These are phyloP conservation scores for Tagetes patula DNA, from an alignment of 129 eudicot species.

Conservation along the genomic window DNA sequence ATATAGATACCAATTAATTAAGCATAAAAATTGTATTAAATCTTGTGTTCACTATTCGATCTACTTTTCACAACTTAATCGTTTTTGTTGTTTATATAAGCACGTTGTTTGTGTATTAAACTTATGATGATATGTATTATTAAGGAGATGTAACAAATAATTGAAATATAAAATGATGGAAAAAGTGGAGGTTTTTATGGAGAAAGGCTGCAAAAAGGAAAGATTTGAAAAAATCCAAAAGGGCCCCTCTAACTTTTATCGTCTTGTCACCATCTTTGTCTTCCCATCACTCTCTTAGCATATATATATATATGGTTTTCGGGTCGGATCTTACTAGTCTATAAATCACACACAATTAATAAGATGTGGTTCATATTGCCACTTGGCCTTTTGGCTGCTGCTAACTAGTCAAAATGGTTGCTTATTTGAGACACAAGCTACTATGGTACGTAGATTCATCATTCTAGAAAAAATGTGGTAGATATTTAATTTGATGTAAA, in stretches of 20 bases:
- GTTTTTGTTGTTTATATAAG: neutral
- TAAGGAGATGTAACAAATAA: slow-evolving; percentile 1
- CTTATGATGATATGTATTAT: neutral
- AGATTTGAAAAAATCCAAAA: slow-evolving; percentile 39
- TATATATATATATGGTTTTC: slow-evolving; percentile 17
- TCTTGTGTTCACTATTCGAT: neutral
- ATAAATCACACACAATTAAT: no score
- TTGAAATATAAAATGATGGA: neutral
- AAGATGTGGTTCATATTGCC: no score
- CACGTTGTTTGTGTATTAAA: neutral
- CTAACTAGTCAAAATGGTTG: no score
- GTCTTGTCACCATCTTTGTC: slow-evolving; percentile 50
- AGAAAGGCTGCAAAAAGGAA: slow-evolving; percentile 48
- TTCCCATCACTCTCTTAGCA: slow-evolving; percentile 22
- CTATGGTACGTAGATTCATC: no score
- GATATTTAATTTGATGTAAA: no score
- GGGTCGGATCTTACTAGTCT: slow-evolving; percentile 11
- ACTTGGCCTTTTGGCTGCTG: no score
- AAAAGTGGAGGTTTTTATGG: slow-evolving; percentile 28
- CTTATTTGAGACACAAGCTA: no score
- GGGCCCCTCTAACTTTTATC: slow-evolving; percentile 43
- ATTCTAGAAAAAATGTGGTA: no score
- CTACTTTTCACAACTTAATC: neutral
- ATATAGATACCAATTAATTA: no score
- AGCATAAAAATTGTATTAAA: neutral